Evolutionary conservation across 2,329 filamentous ascomycete genomes (phyloP).

Genomic region (Ascocoryne sarcoides): DNA sequence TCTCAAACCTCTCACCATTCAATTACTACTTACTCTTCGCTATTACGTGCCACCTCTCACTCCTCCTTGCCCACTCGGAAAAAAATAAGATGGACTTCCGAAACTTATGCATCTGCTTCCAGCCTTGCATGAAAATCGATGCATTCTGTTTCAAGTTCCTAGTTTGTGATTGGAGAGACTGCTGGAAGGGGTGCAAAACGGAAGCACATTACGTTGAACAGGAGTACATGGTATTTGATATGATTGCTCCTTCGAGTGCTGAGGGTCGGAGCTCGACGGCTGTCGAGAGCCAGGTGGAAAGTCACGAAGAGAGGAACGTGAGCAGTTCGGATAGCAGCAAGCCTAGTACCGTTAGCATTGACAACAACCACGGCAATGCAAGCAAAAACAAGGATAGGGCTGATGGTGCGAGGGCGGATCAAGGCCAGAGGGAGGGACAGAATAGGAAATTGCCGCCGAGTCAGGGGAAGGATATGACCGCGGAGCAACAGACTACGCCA

Average conservation of each 20-base stretch:
- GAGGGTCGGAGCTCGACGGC: constrained; percentile 25
- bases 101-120: constrained; percentile 93
- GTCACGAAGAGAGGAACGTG: constrained; percentile 44
- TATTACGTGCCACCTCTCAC: constrained; percentile 90
- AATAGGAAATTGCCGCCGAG: constrained; percentile 37
- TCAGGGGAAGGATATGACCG: constrained; percentile 33
- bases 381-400: no score
- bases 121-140: constrained; percentile 94
- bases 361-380: constrained; percentile 12
- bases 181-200: constrained; percentile 93
- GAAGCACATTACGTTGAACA: constrained; percentile 71
- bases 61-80: constrained; percentile 82
- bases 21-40: constrained; percentile 97
- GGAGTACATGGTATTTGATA: constrained; percentile 53
- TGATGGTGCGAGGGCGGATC: no score
- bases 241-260: constrained; percentile 39
- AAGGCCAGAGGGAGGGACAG: constrained; percentile 29
- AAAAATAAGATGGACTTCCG: constrained; percentile 98
- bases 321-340: constrained; percentile 60
- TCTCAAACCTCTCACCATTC: constrained; percentile 89
- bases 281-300: constrained; percentile 22
- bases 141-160: constrained; percentile 92
- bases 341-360: constrained; percentile 32
- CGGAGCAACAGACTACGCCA: constrained; percentile 15
- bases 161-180: constrained; percentile 90